Evolutionary conservation across 805 yeast species (phyloP), one percentile per base, ranked within the genome.

Genomic region (Myxozyma lipomycoides): DNA sequence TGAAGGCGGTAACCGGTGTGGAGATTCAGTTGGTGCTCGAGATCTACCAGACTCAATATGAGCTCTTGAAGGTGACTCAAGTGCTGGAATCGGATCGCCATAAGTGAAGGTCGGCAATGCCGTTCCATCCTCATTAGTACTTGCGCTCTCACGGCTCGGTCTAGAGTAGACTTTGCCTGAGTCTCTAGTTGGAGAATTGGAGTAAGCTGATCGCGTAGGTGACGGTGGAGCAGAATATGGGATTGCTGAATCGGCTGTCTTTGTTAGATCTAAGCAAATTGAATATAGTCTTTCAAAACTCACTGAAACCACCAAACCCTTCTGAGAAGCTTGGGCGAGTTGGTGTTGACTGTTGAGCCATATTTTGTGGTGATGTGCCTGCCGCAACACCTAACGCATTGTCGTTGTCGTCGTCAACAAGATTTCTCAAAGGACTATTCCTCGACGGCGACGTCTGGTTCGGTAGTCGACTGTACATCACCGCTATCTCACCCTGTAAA

Each of bases 191-290:
- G 54, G 46, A 10, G 44, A 42, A 10, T 42, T 44, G 3, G 43
- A 44, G 39, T 34, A 38, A 4, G 48, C 44, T 12, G 35, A 37
- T 17, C 48, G 32, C 10, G 55, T 53, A 7, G 58, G 58, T 15
- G 58, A 49, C 2, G 58, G 45, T n/a, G 58, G 58, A 15, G 50
- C 41, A 4, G 58, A 53, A 24, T 53, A 53, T n/a, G 58, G 58
- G 30, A 42, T 49, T 12, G 58, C 51, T 6, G 52, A 51, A 46
- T 53, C 58, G 12, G 50, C 57, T 52, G 4, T 17, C 32, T 23
- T 28, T 24, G 23, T 10, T 25, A 18, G 4, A 41, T 30, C 19
- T 30, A 12, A 30, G 38, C 38, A 19, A 18, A n/a, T n/a, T n/a
- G n/a, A n/a, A n/a, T n/a, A n/a, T n/a, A n/a, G n/a, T n/a, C n/a